Evolutionary conservation across 305 asterid species (phyloP).

Genomic region (Fraxinus ornus): DNA sequence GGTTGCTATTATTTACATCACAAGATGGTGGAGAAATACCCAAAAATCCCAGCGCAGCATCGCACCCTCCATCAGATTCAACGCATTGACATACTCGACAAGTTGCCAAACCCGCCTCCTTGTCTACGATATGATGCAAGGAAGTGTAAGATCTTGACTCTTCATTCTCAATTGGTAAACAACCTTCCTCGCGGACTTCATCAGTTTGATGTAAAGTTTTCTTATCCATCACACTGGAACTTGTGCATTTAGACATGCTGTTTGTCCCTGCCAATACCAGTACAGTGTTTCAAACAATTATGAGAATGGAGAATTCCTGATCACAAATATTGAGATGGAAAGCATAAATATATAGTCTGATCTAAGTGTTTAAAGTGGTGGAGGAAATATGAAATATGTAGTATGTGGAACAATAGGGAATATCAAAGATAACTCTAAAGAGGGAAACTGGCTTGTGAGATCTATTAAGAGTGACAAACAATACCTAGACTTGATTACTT

Average conservation of each 20-base stretch:
- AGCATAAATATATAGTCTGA: slow-evolving; percentile 13
- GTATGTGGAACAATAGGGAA: slow-evolving; percentile 9
- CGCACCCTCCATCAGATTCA: slow-evolving; percentile 78
- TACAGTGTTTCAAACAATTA: slow-evolving; percentile 23
- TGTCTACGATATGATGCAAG: slow-evolving; percentile 45
- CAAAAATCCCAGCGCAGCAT: slow-evolving; percentile 63
- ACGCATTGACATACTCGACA: slow-evolving; percentile 91
- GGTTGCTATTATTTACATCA: slow-evolving; percentile 31
- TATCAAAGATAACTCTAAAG: slow-evolving; percentile 22
- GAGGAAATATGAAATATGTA: slow-evolving; percentile 24
- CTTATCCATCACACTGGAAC: slow-evolving; percentile 44
- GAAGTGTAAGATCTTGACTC: slow-evolving; percentile 34
- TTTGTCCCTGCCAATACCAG: slow-evolving; percentile 17
- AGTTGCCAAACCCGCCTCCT: slow-evolving; percentile 48
- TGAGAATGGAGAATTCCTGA: slow-evolving; percentile 16
- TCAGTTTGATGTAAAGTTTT: slow-evolving; percentile 39
- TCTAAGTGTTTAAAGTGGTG: slow-evolving; percentile 18
- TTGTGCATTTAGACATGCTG: slow-evolving; percentile 18
- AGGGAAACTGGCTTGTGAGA: slow-evolving; percentile 9
- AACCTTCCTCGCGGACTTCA: slow-evolving; percentile 26
- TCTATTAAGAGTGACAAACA: slow-evolving; percentile 14
- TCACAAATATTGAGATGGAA: slow-evolving; percentile 22
- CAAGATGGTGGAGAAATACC: slow-evolving; percentile 60
- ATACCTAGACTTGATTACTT: slow-evolving; percentile 22
- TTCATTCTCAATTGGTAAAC: slow-evolving; percentile 40